Evolutionary conservation across 352 stramenopile species (phyloP).

Genomic region (Phytopythium oedochilum): DNA sequence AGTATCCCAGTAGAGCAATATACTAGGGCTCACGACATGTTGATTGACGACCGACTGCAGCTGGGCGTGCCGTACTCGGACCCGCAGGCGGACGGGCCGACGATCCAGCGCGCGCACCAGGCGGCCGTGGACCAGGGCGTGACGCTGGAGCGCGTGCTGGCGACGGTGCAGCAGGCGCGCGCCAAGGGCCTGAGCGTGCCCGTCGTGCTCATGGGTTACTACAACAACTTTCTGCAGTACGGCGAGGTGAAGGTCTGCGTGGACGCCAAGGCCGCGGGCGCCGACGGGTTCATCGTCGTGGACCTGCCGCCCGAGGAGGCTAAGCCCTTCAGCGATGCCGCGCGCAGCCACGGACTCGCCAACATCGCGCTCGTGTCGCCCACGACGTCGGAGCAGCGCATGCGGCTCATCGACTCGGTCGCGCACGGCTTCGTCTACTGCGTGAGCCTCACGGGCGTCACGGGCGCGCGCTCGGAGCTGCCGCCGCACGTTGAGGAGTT

Average conservation of each 20-base stretch:
- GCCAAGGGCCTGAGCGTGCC: constrained; percentile 90
- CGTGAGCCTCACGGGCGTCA: constrained; percentile 91
- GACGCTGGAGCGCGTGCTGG: constrained; percentile 91
- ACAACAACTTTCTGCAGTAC: constrained; percentile 98
- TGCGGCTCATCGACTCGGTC: constrained; percentile 73
- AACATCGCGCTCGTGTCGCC: constrained; percentile 98
- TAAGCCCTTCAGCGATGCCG: constrained; percentile 86
- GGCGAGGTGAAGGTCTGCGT: constrained; percentile 90
- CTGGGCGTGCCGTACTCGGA: constrained; percentile 98
- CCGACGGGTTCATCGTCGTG: constrained; percentile 98
- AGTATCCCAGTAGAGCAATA: no score
- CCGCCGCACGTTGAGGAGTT: constrained; percentile 93
- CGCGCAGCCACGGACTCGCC: constrained; percentile 86
- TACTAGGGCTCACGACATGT: no score
- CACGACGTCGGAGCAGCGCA: constrained; percentile 94
- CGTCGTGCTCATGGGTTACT: constrained; percentile 99
- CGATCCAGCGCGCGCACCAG: constrained; percentile 94
- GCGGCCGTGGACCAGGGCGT: constrained; percentile 95
- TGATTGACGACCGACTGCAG: no score
- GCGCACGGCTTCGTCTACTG: constrained; percentile 87
- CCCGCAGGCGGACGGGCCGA: constrained; percentile 97
- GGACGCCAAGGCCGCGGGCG: constrained; percentile 74
- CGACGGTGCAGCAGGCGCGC: constrained; percentile 90
- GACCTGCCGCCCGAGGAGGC: constrained; percentile 96
- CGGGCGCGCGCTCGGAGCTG: constrained; percentile 88